Evolutionary conservation across 129 eudicot genomes (phyloP), one percentile per base, ranked within the genome.

Genomic region (Kitagawia praeruptora): DNA sequence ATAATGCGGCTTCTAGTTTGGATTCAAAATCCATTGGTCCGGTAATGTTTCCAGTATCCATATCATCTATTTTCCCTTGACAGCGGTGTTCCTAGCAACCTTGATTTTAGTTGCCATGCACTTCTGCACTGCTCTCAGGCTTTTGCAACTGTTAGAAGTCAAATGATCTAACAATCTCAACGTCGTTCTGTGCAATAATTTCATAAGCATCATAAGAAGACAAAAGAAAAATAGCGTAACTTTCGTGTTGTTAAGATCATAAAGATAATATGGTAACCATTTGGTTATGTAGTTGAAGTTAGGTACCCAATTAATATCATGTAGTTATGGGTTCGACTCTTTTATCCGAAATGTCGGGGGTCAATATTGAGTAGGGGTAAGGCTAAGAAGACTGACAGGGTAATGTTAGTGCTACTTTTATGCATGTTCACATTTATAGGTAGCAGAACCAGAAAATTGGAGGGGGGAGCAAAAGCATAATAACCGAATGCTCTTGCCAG

Each of bases 11-110:
- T 45, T 70, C 78, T 70, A 96, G 98, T 82, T 49, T 81, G 77
- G 99, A 96, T 80, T 96, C 98, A 63, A 87, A 91, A 77, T 87
- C 98, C 77, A 79, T 84, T 83, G 99, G 98, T 72, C 96, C 98
- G 76, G 98, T 96, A 61, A 87, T 44, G 89, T 88, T 58, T 41
- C 58, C 42, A 21, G 9, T 78, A 49, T 64, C 47, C 69, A 58
- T 40, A 27, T n/a, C 27, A 40, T 53, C 34, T 77, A 19, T 9
- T 40, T 49, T 75, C 13, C 9, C 40, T 4, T 4, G 2, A 12
- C 12, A 28, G 2, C 3, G 2, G 39, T 66, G 70, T 66, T 28
- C 67, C 14, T 66, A 14, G 4, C 21, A 5, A 66, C 39, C 21
- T 66, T 14, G 8, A 66, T 25, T 13, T 58, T 58, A n/a, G 13